Conservation (phyloP, 768 basidiomycete species). For the Lenzites betulinus region DNA sequence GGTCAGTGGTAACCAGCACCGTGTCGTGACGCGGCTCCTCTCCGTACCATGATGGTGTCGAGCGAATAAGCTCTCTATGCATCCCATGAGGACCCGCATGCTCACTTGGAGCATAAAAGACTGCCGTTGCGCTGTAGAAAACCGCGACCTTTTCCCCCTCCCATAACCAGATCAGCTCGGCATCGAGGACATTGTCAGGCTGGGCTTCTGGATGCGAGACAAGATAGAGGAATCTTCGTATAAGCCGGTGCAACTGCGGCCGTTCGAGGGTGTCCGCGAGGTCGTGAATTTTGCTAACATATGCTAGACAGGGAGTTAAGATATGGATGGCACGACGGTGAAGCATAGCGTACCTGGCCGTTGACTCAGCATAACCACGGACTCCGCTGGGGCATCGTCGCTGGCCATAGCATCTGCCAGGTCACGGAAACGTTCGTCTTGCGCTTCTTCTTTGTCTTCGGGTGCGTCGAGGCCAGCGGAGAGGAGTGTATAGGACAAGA, state of each 20-base stretch:
- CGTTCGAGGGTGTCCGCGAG: neutral
- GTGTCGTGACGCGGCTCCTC: slow-evolving; percentile 22
- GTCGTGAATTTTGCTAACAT: neutral
- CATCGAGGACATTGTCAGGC: neutral
- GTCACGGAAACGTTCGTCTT: too few relatives aligned
- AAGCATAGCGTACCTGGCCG: too few relatives aligned
- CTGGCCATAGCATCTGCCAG: too few relatives aligned
- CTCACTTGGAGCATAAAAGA: slow-evolving; percentile 33
- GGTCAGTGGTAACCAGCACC: slow-evolving; percentile 23
- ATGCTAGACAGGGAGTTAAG: too few relatives aligned
- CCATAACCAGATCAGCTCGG: neutral
- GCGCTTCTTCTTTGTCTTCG: neutral
- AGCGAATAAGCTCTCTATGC: slow-evolving; percentile 28
- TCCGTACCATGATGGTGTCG: slow-evolving; percentile 26
- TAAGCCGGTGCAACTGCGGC: neutral
- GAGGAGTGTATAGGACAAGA: neutral
- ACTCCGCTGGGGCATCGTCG: too few relatives aligned
- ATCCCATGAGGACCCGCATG: slow-evolving; percentile 29
- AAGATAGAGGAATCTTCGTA: neutral
- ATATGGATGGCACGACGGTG: too few relatives aligned
- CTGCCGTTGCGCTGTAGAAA: slow-evolving; percentile 25
- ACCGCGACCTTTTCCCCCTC: slow-evolving; percentile 1
- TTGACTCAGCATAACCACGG: too few relatives aligned
- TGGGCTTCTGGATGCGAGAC: neutral
- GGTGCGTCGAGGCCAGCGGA: neutral